phyloP scores from a whole-genome alignment of 192 early-diverging fungal genomes.

The Rhizophagus clarus region DNA sequence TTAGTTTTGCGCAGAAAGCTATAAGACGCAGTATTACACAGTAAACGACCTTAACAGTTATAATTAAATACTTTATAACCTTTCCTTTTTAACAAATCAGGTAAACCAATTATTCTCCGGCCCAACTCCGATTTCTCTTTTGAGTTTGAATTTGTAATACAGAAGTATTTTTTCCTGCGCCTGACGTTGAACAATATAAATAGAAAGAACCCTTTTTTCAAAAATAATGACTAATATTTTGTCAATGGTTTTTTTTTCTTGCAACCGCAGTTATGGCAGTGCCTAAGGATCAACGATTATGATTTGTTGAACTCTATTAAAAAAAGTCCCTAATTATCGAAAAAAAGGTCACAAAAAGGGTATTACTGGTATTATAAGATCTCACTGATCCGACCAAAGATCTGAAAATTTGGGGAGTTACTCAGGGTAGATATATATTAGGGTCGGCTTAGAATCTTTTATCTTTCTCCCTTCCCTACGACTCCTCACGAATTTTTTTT shows the following conservation, averaged over 20 bases:
- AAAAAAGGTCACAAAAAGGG: conserved; percentile 8
- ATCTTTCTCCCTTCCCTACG: conserved; percentile 15
- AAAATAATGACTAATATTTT: conserved; percentile 1
- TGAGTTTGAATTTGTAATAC: not conserved
- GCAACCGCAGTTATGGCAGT: not conserved
- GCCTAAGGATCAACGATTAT: not conserved
- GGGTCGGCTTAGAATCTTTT: conserved; percentile 6
- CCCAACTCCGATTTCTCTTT: not conserved
- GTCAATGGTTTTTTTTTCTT: not conserved
- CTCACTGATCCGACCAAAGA: conserved; percentile 6
- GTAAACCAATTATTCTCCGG: not conserved
- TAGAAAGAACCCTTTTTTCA: not conserved
- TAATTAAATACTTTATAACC: not conserved
- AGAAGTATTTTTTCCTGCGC: not conserved
- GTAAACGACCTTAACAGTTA: not conserved
- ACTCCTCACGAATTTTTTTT: conserved; percentile 25
- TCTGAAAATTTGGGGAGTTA: not conserved
- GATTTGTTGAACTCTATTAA: not conserved
- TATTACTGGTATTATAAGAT: not conserved
- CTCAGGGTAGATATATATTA: conserved; percentile 10
- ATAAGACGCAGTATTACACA: not conserved
- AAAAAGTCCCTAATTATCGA: not conserved
- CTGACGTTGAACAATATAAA: not conserved
- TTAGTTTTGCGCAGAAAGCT: too few species aligned
- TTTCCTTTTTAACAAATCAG: not conserved